phyloP scores from a whole-genome alignment of 2,329 filamentous ascomycete genomes.

The Ophiostoma himal-ulmi region DNA sequence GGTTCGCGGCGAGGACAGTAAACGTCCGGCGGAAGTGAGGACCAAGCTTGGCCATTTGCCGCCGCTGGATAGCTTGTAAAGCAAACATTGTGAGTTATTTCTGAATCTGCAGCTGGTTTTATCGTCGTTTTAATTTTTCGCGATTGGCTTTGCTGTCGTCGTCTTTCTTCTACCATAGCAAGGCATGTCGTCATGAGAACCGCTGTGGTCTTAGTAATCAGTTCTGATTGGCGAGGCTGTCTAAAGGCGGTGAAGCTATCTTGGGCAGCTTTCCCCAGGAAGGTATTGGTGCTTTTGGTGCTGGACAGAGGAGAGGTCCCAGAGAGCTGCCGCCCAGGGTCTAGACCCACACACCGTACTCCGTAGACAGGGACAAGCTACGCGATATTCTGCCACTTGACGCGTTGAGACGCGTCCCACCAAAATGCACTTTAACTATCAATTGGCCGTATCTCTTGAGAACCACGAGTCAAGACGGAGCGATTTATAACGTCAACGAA shows the following conservation, averaged over 20 bases:
- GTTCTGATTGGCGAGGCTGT: slow-evolving; percentile 10
- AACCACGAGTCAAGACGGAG: background rate
- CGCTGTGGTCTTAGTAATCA: background rate
- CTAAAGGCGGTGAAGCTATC: slow-evolving; percentile 21
- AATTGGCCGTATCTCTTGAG: background rate
- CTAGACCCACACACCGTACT: background rate
- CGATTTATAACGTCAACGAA: background rate
- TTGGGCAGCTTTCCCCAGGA: background rate
- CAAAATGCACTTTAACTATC: slow-evolving; percentile 15
- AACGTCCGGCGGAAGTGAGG: slow-evolving; percentile 33
- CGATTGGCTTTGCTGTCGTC: background rate
- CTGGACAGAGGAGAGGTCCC: background rate
- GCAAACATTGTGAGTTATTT: slow-evolving; percentile 23
- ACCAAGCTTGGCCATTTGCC: slow-evolving; percentile 25
- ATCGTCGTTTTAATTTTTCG: background rate
- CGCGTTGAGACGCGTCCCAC: slow-evolving; percentile 25
- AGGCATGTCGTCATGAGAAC: slow-evolving; percentile 21
- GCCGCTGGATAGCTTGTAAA: slow-evolving; percentile 29
- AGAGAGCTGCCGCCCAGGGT: slow-evolving; percentile 1
- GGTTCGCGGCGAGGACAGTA: slow-evolving; percentile 46
- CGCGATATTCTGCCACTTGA: slow-evolving; percentile 24
- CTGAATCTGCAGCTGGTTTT: background rate
- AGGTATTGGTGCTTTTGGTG: background rate
- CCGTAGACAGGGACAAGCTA: background rate
- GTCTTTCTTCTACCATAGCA: background rate